Evolutionary conservation across 768 basidiomycete species (phyloP).

Genomic region (Pholiota conissans): DNA sequence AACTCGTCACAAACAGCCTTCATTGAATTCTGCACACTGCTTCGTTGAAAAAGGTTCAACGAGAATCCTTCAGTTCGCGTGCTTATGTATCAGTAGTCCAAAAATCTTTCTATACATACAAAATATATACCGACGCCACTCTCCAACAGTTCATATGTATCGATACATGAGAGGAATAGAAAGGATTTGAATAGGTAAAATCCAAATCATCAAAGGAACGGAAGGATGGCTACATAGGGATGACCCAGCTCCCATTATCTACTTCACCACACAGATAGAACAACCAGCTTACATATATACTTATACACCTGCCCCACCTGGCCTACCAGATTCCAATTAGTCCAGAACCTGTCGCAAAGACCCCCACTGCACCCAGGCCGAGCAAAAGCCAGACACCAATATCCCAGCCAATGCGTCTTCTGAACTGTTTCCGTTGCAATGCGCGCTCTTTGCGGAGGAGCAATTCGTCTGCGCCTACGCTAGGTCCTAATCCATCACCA

Average conservation of each 20-base stretch:
- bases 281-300: no score
- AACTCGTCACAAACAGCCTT: no score
- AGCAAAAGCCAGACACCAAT: slow-evolving; percentile 78
- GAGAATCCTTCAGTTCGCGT: no score
- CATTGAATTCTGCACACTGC: no score
- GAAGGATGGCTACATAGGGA: not conserved
- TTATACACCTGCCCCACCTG: not conserved
- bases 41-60: no score
- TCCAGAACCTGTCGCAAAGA: slow-evolving; percentile 3
- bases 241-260: not conserved
- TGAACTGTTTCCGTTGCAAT: slow-evolving; percentile 72
- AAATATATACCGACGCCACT: not conserved
- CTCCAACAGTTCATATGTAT: not conserved
- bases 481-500: slow-evolving; percentile 16
- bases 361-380: slow-evolving; percentile 43
- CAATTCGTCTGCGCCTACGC: slow-evolving; percentile 59
- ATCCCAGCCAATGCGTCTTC: slow-evolving; percentile 80
- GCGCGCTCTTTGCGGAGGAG: slow-evolving; percentile 84
- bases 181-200: no score
- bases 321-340: slow-evolving; percentile 4
- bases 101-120: not conserved
- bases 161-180: not conserved
- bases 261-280: no score
- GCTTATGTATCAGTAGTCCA: no score
- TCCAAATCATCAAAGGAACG: no score